phyloP scores from a whole-genome alignment of 208 protist genomes.

The Naegleria fowleri region DNA sequence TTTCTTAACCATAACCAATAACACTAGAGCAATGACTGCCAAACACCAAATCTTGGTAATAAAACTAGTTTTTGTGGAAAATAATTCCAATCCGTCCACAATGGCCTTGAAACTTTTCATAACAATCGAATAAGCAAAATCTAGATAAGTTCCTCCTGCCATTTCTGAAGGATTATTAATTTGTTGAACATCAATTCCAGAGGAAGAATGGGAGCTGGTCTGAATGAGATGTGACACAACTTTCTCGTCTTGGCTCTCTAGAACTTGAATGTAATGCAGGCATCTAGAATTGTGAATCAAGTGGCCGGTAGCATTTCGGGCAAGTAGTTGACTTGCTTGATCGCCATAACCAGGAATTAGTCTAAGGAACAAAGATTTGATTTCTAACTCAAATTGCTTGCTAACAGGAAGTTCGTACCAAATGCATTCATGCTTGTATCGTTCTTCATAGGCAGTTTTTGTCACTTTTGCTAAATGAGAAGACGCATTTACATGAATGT shows the following conservation, averaged over 20 bases:
- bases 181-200: background rate
- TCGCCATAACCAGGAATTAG: background rate
- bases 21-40: background rate
- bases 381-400: background rate
- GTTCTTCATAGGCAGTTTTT: background rate
- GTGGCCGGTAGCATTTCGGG: background rate
- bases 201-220: background rate
- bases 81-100: background rate
- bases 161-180: background rate
- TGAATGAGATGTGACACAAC: background rate
- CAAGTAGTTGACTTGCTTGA: background rate
- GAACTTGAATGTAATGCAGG: background rate
- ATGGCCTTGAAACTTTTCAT: background rate
- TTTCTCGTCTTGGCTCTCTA: background rate
- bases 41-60: background rate
- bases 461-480: background rate
- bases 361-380: background rate
- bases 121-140: background rate
- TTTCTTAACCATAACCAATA: background rate
- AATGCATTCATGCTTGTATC: constrained; percentile 13
- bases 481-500: background rate
- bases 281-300: background rate
- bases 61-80: background rate
- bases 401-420: background rate
- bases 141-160: background rate